Conservation (phyloP, 345 rosid genomes). For the Zanthoxylum bungeanum region DNA sequence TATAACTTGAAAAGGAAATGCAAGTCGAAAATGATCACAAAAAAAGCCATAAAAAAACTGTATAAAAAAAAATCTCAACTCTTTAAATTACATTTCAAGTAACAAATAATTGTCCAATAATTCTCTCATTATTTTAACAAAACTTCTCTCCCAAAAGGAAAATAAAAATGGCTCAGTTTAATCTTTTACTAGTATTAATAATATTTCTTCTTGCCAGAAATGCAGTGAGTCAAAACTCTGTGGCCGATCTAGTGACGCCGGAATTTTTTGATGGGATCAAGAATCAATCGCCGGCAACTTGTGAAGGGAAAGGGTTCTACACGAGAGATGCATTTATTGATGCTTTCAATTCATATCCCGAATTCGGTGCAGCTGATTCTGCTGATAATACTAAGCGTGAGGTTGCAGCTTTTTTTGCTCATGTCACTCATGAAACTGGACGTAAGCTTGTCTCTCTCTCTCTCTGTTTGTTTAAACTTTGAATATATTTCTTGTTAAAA, state of each 20-base stretch:
- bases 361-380: slow-evolving; percentile 36
- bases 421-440: slow-evolving; percentile 47
- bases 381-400: slow-evolving; percentile 50
- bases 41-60: background rate
- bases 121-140: background rate
- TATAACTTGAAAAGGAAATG: background rate
- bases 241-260: background rate
- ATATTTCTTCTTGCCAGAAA: background rate
- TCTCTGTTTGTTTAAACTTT: background rate
- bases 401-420: slow-evolving; percentile 52
- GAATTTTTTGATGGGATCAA: background rate
- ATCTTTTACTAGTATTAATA: background rate
- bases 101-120: too few relatives aligned
- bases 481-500: too few relatives aligned
- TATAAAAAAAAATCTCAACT: background rate
- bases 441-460: slow-evolving; percentile 30
- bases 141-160: background rate
- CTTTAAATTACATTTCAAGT: background rate
- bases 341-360: slow-evolving; percentile 25
- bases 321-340: background rate
- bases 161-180: background rate
- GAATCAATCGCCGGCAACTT: background rate
- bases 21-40: background rate
- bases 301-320: background rate
- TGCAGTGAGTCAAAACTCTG: background rate